Conservation (phyloP, 2,329 filamentous ascomycete genomes). For the Aurifilum marmelostoma region DNA sequence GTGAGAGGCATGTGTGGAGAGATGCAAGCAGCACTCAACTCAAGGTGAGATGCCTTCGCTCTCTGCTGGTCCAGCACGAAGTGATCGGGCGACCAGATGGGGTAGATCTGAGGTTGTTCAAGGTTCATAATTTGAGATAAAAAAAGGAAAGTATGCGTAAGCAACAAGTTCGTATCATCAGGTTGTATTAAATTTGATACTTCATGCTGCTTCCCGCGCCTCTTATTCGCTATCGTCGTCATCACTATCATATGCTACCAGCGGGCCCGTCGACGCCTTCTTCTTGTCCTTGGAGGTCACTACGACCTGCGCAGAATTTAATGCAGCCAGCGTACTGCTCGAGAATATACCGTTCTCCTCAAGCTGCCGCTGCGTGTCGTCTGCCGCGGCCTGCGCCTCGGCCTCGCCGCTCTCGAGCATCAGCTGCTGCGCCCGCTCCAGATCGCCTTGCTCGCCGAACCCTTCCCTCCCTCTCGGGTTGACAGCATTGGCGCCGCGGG, state of each 20-base stretch:
- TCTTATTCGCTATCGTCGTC: conserved; percentile 47
- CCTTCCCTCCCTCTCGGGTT: conserved; percentile 62
- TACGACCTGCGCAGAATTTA: conserved; percentile 63
- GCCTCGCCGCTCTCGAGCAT: conserved; percentile 62
- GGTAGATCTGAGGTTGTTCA: not conserved
- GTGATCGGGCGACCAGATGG: not conserved
- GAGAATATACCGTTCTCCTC: conserved; percentile 73
- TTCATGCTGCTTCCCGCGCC: not conserved
- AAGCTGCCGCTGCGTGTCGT: conserved; percentile 41
- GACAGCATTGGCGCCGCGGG: conserved; percentile 71
- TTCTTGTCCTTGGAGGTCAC: conserved; percentile 58
- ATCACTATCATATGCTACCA: conserved; percentile 90
- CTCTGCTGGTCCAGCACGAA: not conserved
- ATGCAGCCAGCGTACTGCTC: conserved; percentile 76
- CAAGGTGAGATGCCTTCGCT: too few species aligned
- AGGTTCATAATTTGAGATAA: not conserved
- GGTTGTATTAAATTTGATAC: not conserved
- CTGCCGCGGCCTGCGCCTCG: conserved; percentile 44
- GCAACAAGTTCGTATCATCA: not conserved
- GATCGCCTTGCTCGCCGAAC: conserved; percentile 47
- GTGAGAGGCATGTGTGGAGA: too few species aligned
- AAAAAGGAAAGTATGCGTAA: not conserved
- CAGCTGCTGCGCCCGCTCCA: conserved; percentile 63
- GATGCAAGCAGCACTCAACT: too few species aligned
- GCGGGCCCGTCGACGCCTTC: conserved; percentile 62